A percentile compares a stretch with the other conserved stretches of the same genome.
phyloP scores from a whole-genome alignment of 2,329 filamentous ascomycete genomes.

The Penicillium sp. region DNA sequence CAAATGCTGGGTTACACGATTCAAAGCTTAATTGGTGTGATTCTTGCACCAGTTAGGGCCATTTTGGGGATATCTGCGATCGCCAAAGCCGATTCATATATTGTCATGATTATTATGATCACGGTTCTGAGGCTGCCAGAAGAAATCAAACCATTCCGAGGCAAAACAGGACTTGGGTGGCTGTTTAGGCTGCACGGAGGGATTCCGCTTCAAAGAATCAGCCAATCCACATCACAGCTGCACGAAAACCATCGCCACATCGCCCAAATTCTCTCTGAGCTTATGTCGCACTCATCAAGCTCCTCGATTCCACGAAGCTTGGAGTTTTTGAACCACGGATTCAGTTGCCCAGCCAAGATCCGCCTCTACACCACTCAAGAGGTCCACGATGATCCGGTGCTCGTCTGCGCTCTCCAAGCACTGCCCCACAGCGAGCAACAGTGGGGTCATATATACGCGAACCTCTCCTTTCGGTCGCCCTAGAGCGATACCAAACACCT shows the following conservation, averaged over 20 bases:
- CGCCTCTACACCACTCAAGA: conserved; percentile 59
- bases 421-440: conserved; percentile 61
- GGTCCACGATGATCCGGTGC: conserved; percentile 54
- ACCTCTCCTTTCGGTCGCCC: conserved; percentile 57
- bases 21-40: too few species aligned
- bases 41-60: too few species aligned
- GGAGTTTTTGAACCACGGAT: not conserved
- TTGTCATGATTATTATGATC: too few species aligned
- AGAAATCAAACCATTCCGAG: too few species aligned
- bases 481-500: conserved; percentile 60
- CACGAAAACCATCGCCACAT: too few species aligned
- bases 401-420: conserved; percentile 55
- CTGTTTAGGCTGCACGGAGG: not conserved
- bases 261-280: not conserved
- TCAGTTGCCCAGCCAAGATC: conserved; percentile 51
- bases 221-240: not conserved
- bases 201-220: not conserved
- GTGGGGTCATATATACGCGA: conserved; percentile 59
- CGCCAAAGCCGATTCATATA: too few species aligned
- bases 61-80: too few species aligned
- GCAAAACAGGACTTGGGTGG: too few species aligned
- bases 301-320: not conserved
- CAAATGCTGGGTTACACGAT: too few species aligned
- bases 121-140: too few species aligned
- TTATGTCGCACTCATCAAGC: not conserved